Percentiles rank a stretch among this genome's conserved stretches.
phyloP scores from a whole-genome alignment of 306 rosid species.

The Ochetophila trinervis region DNA sequence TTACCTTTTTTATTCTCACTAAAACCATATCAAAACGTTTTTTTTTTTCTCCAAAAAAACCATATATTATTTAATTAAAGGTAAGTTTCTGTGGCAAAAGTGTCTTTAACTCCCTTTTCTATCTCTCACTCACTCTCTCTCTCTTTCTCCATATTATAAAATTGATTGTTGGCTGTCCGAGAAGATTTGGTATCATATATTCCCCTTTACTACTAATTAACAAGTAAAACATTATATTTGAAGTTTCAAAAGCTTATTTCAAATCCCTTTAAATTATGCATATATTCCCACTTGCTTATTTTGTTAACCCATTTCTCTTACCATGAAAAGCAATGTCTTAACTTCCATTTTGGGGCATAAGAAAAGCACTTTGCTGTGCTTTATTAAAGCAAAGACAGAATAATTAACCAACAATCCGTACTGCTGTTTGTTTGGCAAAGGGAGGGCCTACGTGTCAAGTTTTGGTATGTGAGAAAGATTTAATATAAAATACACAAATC shows the following conservation, averaged over 20 bases:
- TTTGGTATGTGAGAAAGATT: constrained; percentile 20
- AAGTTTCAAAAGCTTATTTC: constrained; percentile 24
- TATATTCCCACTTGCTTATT: constrained; percentile 26
- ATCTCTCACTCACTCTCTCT: not conserved
- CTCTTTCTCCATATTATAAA: not conserved
- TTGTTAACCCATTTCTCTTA: constrained; percentile 13
- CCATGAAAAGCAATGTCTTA: constrained; percentile 14
- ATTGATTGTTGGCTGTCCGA: constrained; percentile 2
- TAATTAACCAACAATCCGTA: constrained; percentile 11
- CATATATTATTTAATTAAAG: not conserved
- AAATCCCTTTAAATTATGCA: constrained; percentile 11
- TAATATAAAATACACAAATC: not conserved
- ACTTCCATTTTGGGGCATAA: constrained; percentile 33
- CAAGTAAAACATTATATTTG: constrained; percentile 4
- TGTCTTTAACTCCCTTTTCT: not conserved
- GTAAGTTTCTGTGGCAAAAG: not conserved
- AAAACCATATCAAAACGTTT: not conserved
- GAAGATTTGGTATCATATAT: constrained; percentile 17
- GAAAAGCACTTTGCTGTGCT: constrained; percentile 16
- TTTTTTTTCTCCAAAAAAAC: not conserved
- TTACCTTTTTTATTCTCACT: no score
- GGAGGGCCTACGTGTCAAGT: constrained; percentile 10
- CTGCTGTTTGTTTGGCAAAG: constrained; percentile 1
- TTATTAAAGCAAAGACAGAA: constrained; percentile 6
- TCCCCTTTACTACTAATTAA: constrained; percentile 2